Base-by-base conservation (phyloP, 2,329 filamentous ascomycete genomes). In the Madurella mycetomatis region DNA sequence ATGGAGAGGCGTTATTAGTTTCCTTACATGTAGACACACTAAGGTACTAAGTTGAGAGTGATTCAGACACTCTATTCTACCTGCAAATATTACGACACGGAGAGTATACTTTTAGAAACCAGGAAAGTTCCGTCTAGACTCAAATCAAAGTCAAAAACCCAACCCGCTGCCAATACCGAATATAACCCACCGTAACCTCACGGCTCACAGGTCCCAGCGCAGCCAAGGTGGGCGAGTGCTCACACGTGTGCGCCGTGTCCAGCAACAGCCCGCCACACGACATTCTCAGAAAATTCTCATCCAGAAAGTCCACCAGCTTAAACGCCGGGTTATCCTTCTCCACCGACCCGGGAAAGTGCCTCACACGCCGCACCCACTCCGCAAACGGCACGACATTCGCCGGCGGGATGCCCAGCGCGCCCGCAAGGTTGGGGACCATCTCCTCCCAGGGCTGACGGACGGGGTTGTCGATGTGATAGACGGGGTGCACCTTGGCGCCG, bases 401-500 rank as follows among this genome's bases (percentile, higher is more conserved):
- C 5, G 25, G 13, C 9, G 50, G 37, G 17, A 53, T 41, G 15
- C 19, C 32, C 25, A 53, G 43, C 4, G 34, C 50, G 11, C 11
- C 17, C 1, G 50, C 50, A 4, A 53, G 25, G 43, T 42, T 37
- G 8, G 37, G 34, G 7, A 32, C 19, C 50, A 53, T 47, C 3
- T 41, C 50, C 13, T 34, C 19, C 67, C 66, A 69, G 8, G 58
- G 60, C 58, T 68, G 65, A 2, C 65, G 49, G 17, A 63, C 51
- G 12, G 66, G 66, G 48, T 67, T 67, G 18, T 67, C 65, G 45
- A 68, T 55, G 40, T 68, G 66, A 42, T 67, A 68, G 32, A 67
- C 56, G 5, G 58, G 62, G 37, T 60, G 55, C 1, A 39, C 18
- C 41, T 57, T 48, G 3, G 41, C 25, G 9, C 53, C 48, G 9